Evolutionary conservation across 768 basidiomycete genomes (phyloP).

Genomic region (Rhodosporidiobolus sp.): DNA sequence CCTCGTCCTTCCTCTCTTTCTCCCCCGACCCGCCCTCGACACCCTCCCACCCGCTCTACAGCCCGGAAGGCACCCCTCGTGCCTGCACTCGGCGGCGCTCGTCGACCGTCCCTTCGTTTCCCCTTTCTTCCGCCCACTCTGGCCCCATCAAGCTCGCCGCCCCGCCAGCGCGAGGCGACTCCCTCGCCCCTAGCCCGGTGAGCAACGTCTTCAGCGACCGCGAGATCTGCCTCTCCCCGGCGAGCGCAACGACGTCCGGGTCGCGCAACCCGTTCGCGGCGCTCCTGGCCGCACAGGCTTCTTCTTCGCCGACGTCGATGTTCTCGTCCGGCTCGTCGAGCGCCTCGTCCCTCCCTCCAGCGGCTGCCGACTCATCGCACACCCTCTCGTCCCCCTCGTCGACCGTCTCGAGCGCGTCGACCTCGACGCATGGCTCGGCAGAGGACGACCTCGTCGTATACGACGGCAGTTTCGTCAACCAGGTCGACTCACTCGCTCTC

Average conservation of each 20-base stretch:
- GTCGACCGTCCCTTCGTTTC: background rate
- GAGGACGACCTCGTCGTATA: background rate
- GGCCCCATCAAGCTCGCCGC: too few relatives aligned
- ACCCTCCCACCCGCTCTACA: background rate
- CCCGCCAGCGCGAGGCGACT: too few relatives aligned
- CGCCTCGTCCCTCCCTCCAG: background rate
- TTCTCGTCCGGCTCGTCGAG: background rate
- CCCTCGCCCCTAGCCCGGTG: background rate
- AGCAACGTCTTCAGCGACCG: background rate
- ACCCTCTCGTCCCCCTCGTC: background rate
- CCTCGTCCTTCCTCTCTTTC: constrained; percentile 19
- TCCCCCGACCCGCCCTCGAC: constrained; percentile 4
- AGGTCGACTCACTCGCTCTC: background rate
- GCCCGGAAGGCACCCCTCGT: background rate
- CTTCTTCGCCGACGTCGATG: background rate
- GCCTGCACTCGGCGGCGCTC: background rate
- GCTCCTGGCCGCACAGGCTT: background rate
- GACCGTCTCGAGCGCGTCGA: background rate
- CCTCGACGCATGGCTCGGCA: background rate
- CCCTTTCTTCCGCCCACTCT: too few relatives aligned
- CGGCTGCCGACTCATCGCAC: too few relatives aligned
- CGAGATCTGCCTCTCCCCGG: background rate
- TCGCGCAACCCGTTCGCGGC: constrained; percentile 2
- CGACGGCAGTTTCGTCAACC: background rate
- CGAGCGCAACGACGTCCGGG: background rate